Evolutionary conservation across 768 basidiomycete genomes (phyloP), one percentile per base, ranked within the genome.

Genomic region (Leccinum subgranulosum): DNA sequence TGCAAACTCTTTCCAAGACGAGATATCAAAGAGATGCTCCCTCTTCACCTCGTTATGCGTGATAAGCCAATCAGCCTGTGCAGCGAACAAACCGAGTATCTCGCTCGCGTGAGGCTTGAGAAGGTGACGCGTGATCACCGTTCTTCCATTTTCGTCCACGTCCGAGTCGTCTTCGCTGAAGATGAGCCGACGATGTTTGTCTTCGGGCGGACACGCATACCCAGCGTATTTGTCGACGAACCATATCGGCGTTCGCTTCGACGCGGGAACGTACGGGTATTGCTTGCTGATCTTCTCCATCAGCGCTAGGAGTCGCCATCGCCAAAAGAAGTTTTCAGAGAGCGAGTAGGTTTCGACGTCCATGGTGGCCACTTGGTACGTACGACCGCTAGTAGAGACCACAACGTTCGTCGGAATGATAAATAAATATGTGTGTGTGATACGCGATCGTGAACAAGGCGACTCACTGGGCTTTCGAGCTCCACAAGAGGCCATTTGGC

Each of bases 21-120:
- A 50, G 5, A 83, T 59, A 53, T 85, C 72, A 7, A 88, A 54
- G 19, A 78, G 55, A 45, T 66, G 68, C 17, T 60, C 54, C 25
- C 66, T 63, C 36, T 54, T 60, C 34, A 70, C 57, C 10, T 61
- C 73, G 33, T 80, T 81, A 51, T 84, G 76, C 11, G 81, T 77
- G 36, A 84, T 66, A 8, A 88, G 62, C 86, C 86, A 88, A 34
- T 79, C 79, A 0, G 79, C 77, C 9, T 87, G 84, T 10, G 77
- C 73, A 11, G 83, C 84, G 58, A 86, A 80, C 2, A 76, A 57
- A 11, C 76, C 75, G 34, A 74, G 66, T n/a, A 87, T 66, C 64
- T 85, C 82, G 33, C 83, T 78, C 28, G 56, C 74, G 47, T 83
- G 76, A 27, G 87, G 68, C 55, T 71, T 77, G 25, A 83, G 79